Percentiles rank a stretch among this genome's conserved stretches.
Evolutionary conservation across 495 filamentous ascomycete species (phyloP).

Genomic region (Penicilliopsis zonata): DNA sequence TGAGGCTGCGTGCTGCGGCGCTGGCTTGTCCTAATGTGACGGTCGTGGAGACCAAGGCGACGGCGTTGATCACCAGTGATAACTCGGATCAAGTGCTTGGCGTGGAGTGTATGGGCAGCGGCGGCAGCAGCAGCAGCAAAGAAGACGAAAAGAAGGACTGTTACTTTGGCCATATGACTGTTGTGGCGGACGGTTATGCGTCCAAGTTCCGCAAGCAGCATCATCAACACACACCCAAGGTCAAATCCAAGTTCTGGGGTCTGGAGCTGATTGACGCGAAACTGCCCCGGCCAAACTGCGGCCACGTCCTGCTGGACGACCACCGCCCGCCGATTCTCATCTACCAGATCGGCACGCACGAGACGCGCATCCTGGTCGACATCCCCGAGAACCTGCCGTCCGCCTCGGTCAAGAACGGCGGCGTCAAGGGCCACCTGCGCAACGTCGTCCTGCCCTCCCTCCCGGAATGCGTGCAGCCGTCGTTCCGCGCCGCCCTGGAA

Average conservation of each 20-base stretch:
- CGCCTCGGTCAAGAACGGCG: constrained; percentile 57
- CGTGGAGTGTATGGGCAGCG: constrained; percentile 53
- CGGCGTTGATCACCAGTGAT: constrained; percentile 45
- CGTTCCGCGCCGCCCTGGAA: constrained; percentile 65
- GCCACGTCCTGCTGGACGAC: constrained; percentile 79
- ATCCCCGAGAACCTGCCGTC: constrained; percentile 71
- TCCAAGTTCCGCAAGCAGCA: constrained; percentile 84
- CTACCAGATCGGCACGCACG: constrained; percentile 94
- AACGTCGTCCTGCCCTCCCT: constrained; percentile 69
- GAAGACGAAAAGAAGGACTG: constrained; percentile 56
- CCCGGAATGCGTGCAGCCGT: constrained; percentile 57
- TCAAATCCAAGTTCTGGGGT: constrained; percentile 77
- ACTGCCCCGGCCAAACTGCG: constrained; percentile 60
- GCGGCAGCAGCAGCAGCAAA: constrained; percentile 32
- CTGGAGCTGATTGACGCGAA: constrained; percentile 81
- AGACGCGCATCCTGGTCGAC: constrained; percentile 84
- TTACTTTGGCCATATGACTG: constrained; percentile 79
- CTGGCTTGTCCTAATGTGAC: constrained; percentile 56
- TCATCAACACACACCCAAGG: constrained; percentile 53
- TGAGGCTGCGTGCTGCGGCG: constrained; percentile 58
- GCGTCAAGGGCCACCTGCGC: constrained; percentile 68
- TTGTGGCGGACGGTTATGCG: constrained; percentile 86
- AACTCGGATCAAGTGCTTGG: constrained; percentile 56
- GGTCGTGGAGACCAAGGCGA: constrained; percentile 61
- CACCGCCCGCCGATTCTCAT: constrained; percentile 66